phyloP scores from a whole-genome alignment of 2,329 filamentous ascomycete species.

The Bertia moriformis region DNA sequence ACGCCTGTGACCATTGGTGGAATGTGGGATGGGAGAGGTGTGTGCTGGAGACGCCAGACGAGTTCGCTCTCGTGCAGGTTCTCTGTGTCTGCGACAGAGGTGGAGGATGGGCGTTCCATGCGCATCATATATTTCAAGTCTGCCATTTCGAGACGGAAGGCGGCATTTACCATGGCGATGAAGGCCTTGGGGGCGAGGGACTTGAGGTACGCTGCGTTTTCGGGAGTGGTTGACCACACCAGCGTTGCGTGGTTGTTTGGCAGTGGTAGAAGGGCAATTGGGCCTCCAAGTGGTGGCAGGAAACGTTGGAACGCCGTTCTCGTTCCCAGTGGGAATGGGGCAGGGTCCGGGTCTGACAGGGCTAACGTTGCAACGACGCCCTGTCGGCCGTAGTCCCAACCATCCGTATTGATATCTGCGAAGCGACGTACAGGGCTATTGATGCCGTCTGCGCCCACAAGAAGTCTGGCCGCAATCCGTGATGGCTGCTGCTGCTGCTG shows the following conservation, averaged over 20 bases:
- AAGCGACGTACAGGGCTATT: constrained; percentile 51
- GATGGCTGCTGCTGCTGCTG: constrained; percentile 12
- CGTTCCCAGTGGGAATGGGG: constrained; percentile 5
- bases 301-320: constrained; percentile 52
- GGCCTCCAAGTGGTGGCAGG: constrained; percentile 39
- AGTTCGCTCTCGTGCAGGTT: constrained; percentile 32
- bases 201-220: constrained; percentile 42
- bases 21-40: constrained; percentile 22
- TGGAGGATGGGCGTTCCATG: constrained; percentile 20
- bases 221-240: constrained; percentile 48
- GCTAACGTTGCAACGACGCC: constrained; percentile 47
- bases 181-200: constrained; percentile 36
- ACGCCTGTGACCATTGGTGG: constrained; percentile 33
- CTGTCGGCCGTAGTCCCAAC: constrained; percentile 51
- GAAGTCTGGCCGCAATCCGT: constrained; percentile 38
- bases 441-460: constrained; percentile 50
- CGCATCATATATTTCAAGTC: constrained; percentile 46
- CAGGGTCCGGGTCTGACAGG: constrained; percentile 23
- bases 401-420: constrained; percentile 41
- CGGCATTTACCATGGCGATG: constrained; percentile 46
- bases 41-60: constrained; percentile 41
- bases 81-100: constrained; percentile 4
- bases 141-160: constrained; percentile 40
- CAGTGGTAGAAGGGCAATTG: constrained; percentile 47
- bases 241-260: constrained; percentile 44